Base-by-base conservation (phyloP, 768 basidiomycete genomes). In the Boletales sp. region DNA sequence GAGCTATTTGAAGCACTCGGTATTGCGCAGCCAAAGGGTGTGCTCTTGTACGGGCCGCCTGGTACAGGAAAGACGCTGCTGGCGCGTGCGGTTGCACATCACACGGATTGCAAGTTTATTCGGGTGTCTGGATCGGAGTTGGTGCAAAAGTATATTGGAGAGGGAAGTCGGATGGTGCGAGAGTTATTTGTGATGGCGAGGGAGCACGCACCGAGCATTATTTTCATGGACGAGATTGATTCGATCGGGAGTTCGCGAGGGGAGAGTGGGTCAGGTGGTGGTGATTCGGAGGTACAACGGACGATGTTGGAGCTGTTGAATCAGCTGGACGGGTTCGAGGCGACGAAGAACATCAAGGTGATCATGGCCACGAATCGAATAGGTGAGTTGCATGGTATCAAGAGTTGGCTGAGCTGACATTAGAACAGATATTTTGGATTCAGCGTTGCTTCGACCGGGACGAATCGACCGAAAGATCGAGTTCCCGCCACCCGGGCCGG, bases 171-270 rank as follows among this genome's bases (percentile, higher is more conserved):
- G 53, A 97, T 96, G 94, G 94, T 97, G 34, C 81, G 95, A 46
- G 95, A 97, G 73, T 70, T 98, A 51, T 98, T 98, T 76, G 93
- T 96, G 53, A 97, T 96, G 95, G 95, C 95, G 3, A 72, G 94
- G 54, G 95, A 97, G 67, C 93, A 96, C 62, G 95, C 95, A 32
- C 95, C 95, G 33, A 90, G 88, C 69, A 96, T 98, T 72, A 96
- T 98, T 66, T 97, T 98, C 76, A 96, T 98, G 94, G 95, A 97
- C 67, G 95, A 97, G 72, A 97, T 98, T 56, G 95, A 98, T 71
- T 93, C 90, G 17, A 98, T 98, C 63, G 95, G 95, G 48, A 89
- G 86, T 55, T 92, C 91, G 55, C 72, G 94, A 65, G 92, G 94
- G 11, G 90, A 94, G 57, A 73, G 78, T 31, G 84, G 84, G 8